Evolutionary conservation across 768 basidiomycete species (phyloP), one percentile per base, ranked within the genome.

Genomic region (Leccinum variicolor): DNA sequence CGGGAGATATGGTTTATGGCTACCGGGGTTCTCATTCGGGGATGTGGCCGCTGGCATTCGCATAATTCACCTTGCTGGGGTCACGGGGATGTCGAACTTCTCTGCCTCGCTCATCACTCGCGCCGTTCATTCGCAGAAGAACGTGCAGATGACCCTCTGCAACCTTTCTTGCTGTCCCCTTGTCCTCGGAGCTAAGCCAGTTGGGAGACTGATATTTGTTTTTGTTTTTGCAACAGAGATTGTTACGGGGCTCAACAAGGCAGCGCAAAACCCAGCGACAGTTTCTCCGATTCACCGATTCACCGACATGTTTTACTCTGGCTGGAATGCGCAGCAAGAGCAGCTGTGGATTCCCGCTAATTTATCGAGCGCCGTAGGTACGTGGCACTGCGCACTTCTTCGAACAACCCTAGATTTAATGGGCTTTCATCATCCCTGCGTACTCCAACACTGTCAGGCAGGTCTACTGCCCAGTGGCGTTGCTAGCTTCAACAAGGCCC

Each of bases 281-380:
- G 25, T 56, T 64, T 61, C 63, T 64, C 59, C 63, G 63, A 64
- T 50, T 58, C 48, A 59, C 59, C 63, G 63, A 64, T 52, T 58
- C 48, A 59, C 59, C 43, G 49, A 55, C 63, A 57, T 3, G 26
- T 7, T 1, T 7, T 7, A 7, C 26, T 33, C 33, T 14, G 33
- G 43, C 29, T 21, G 19, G 51, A 39, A 50, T 33, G 56, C 62
- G 39, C 50, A 28, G 47, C 53, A 33, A 50, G 52, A 52, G 23
- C 26, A 9, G 56, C 36, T 48, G 48, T 7, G 39, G 53, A 50
- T 53, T 43, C n/a, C 25, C 36, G 29, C 46, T 19, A 52, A 47
- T 48, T 31, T 34, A 23, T 50, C 48, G 28, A 45, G 46, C 28
- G 34, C 47, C 29, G 34, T 47, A 45, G 19, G 17, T 45, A 34